Evolutionary conservation across 1,284 basidiomycete species (phyloP).

Genomic region (Melampsora occidentalis): DNA sequence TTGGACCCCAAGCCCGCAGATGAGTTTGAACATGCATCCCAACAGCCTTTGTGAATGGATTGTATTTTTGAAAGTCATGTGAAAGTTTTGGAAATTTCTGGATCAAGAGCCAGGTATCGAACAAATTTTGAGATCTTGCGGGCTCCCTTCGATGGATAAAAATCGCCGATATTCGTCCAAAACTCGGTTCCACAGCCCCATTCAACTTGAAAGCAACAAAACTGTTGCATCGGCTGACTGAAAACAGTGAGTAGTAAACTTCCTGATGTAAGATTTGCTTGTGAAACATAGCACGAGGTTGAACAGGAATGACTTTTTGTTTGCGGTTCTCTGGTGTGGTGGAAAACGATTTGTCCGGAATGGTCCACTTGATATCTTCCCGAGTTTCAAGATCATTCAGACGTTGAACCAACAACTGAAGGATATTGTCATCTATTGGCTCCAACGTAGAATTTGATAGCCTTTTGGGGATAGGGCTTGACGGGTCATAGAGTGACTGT

Average conservation of each 20-base stretch:
- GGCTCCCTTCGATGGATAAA: too few species aligned
- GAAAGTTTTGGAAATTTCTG: not conserved
- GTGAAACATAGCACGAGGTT: not conserved
- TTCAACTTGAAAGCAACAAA: not conserved
- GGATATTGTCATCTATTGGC: conserved; percentile 42
- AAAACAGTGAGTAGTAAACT: not conserved
- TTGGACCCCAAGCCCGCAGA: conserved; percentile 50
- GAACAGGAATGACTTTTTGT: not conserved
- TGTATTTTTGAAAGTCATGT: not conserved
- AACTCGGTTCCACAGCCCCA: too few species aligned
- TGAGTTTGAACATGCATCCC: conserved; percentile 44
- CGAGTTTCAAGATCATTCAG: not conserved
- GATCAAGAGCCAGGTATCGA: too few species aligned
- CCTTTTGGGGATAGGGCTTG: conserved; percentile 55
- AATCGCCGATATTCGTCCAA: too few species aligned
- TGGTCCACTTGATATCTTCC: too few species aligned
- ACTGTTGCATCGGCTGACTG: not conserved
- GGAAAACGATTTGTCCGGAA: too few species aligned
- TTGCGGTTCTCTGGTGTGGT: not conserved
- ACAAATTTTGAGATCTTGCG: too few species aligned
- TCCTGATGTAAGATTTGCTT: not conserved
- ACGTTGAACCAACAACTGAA: not conserved
- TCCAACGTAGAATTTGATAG: conserved; percentile 63
- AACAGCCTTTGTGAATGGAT: not conserved
- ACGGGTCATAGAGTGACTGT: not conserved